Evolutionary conservation across 768 basidiomycete species (phyloP), one percentile per base, ranked within the genome.

Genomic region (Russula compacta): DNA sequence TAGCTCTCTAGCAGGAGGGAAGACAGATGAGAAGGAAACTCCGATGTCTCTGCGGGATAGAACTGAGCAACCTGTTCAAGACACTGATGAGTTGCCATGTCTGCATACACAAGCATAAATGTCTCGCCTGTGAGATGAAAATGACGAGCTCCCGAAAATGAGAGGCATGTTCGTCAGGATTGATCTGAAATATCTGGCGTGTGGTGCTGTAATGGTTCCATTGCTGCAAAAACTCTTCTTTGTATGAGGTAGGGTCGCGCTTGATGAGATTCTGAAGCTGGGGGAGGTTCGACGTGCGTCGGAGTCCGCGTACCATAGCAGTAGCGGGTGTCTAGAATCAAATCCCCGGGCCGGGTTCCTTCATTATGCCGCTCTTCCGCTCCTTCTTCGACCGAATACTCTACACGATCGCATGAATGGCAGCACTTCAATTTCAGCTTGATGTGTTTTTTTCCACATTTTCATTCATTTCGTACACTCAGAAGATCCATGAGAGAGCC

Each of bases 201-300:
- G 89, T 85, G 65, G 85, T 89, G 67, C 89, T 83, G 74, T 95
- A 98, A 72, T 95, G 92, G 62, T 90, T 91, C 87, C 93, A 97
- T 79, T 99, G 95, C 65, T 92, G 92, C 15, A 94, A 71, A 67
- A 98, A 99, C 68, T 99, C 97, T 63, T 98, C 95, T 71, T 83
- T 88, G 77, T 99, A 98, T 0, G 83, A 86, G 9, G 76, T 73
- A 3, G 95, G 90, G 71, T 97, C 92, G 47, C 97, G 83, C 71
- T 99, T 99, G 72, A 99, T 94, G 56, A 98, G 79, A 71, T 98
- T 98, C 72, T 98, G 95, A 8, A 99, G 80, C 70, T 97, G 92
- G 0, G 97, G 95, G 9, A 98, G 82, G 70, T 95, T 95, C 15
- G 89, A 83, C 36, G 91, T 87, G 66, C 95, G 81, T 58, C 93